These are phyloP conservation scores for Aspergillus cristatus DNA, from an alignment of 495 filamentous ascomycete genomes.

Conservation along the genomic window DNA sequence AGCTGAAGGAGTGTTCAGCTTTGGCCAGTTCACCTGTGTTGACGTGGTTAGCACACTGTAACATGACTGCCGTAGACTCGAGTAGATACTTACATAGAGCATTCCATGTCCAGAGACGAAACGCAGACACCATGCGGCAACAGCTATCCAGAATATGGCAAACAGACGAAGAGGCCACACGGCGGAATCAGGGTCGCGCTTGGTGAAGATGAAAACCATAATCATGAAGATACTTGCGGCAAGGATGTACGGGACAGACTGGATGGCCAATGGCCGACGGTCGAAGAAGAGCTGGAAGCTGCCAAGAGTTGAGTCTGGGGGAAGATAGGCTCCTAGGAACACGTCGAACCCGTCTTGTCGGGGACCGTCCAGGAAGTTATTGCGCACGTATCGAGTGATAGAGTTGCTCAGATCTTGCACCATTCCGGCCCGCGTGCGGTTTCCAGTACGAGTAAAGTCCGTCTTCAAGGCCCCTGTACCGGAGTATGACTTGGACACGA, in stretches of 20 bases:
- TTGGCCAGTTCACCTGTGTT: constrained; percentile 93
- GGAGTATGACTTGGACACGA: constrained; percentile 84
- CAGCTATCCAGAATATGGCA: constrained; percentile 59
- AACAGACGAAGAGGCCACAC: constrained; percentile 74
- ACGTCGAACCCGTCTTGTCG: constrained; percentile 92
- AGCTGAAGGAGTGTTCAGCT: constrained; percentile 76
- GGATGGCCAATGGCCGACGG: constrained; percentile 74
- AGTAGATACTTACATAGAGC: constrained; percentile 73
- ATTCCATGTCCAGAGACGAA: constrained; percentile 80
- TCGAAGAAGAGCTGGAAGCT: constrained; percentile 69
- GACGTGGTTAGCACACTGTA: constrained; percentile 3
- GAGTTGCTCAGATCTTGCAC: constrained; percentile 78
- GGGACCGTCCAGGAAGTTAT: constrained; percentile 90
- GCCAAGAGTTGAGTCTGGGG: constrained; percentile 53
- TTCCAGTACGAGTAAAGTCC: constrained; percentile 83
- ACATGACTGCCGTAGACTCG: constrained; percentile 1
- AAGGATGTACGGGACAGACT: constrained; percentile 81
- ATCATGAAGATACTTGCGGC: constrained; percentile 82
- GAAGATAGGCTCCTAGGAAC: constrained; percentile 78
- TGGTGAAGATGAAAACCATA: constrained; percentile 66
- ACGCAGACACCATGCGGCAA: constrained; percentile 56
- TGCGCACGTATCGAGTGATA: constrained; percentile 71
- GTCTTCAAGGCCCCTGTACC: constrained; percentile 95
- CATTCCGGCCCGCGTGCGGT: constrained; percentile 72
- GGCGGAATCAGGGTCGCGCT: constrained; percentile 52